Conservation (phyloP, 768 basidiomycete species). For the Tricholoma sp. region DNA sequence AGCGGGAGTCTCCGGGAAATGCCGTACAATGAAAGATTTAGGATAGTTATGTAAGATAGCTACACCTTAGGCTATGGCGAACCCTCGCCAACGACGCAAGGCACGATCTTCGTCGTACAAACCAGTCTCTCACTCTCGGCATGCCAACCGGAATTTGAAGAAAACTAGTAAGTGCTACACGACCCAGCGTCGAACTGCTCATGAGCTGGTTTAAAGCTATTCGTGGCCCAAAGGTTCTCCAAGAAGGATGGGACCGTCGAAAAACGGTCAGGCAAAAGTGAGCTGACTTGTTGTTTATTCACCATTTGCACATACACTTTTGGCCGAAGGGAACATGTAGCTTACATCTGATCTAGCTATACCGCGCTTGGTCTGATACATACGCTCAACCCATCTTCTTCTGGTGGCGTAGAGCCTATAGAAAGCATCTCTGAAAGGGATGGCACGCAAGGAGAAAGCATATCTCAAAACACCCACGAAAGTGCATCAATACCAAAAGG, state of each 20-base stretch:
- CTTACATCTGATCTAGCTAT: conserved; percentile 46
- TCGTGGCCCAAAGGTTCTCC: conserved; percentile 74
- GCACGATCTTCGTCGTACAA: conserved; percentile 70
- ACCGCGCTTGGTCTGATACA: conserved; percentile 69
- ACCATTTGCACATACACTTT: background rate
- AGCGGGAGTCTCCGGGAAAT: background rate
- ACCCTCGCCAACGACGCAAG: conserved; percentile 91
- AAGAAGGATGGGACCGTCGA: conserved; percentile 80
- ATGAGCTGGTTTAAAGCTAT: conserved; percentile 44
- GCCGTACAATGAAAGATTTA: conserved; percentile 13
- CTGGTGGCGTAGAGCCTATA: conserved; percentile 62
- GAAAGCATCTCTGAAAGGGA: conserved; percentile 10
- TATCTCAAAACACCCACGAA: conserved; percentile 11
- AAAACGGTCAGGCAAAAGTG: conserved; percentile 94
- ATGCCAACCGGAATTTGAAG: conserved; percentile 70
- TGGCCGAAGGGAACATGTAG: background rate
- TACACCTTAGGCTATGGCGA: conserved; percentile 77
- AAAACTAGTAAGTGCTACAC: conserved; percentile 57
- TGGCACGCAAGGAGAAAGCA: conserved; percentile 8
- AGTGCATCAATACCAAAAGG: conserved; percentile 45
- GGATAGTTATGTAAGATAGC: conserved; percentile 13
- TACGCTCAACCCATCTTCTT: conserved; percentile 58
- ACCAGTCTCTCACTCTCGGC: conserved; percentile 66
- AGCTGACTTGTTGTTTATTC: conserved; percentile 18
- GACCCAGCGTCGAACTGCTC: background rate